Base-by-base conservation (phyloP, 139 green algal genomes). In the Micromonas commoda region DNA sequence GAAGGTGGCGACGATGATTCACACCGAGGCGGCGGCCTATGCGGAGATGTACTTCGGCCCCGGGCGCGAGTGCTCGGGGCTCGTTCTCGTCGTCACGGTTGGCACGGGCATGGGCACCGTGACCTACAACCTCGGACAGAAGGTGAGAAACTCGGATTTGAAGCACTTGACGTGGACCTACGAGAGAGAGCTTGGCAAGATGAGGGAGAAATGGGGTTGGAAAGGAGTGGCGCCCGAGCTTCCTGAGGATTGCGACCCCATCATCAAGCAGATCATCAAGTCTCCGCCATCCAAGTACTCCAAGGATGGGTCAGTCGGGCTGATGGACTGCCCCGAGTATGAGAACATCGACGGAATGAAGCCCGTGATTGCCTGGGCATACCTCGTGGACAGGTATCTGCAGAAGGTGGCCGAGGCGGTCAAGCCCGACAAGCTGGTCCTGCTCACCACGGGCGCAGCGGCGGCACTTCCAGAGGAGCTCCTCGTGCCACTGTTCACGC, bases 1-100 rank as follows among this genome's bases (percentile, higher is more conserved):
- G 19, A 38, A 68, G 4, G 37, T 81, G 1, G 37, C 35, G 64
- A 54, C 68, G 38, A 81, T 81, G 76, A 81, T 81, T 53, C 76
- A 81, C 64, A 81, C 64, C 35, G 76, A 81, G 34, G 76, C 76
- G 1, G 76, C 76, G 29, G 76, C 64, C 0, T 81, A 81, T 65
- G 76, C 64, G 64, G 64, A 81, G 65, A 81, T 81, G 76, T 66
- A 74, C 1, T 81, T 54, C 64, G 76, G 76, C 1, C 57, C 76
- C 2, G 64, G 37, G 5, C 1, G 34, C 2, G 53, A 75, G 21
- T 31, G 32, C 1, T 53, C 23, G 32, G 64, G 76, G 6, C 16
- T 63, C 16, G 76, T 81, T 2, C 2, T 81, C 37, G 68, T 81
- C 6, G 34, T 28, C 4, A 81, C 76, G 24, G 21, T 81, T 23